phyloP scores from a whole-genome alignment of 1,139 yeast species.

The Debaryomyces coudertii region DNA sequence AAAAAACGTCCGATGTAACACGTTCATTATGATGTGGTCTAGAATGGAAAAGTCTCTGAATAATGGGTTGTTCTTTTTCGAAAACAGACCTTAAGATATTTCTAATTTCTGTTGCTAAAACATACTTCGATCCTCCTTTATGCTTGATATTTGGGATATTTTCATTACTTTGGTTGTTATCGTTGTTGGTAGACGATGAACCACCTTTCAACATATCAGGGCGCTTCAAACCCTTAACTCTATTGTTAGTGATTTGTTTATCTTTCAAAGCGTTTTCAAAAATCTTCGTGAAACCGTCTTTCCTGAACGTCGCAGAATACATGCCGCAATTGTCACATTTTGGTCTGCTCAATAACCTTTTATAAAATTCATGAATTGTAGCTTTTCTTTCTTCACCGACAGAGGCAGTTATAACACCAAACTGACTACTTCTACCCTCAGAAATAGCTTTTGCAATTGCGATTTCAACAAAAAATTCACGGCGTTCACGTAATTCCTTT shows the following conservation, averaged over 20 bases:
- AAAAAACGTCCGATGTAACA: constrained; percentile 85
- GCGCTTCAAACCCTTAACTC: constrained; percentile 77
- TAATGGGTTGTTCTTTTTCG: constrained; percentile 63
- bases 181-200: constrained; percentile 14
- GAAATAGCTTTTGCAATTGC: constrained; percentile 75
- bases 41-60: constrained; percentile 72
- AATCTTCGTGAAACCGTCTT: constrained; percentile 91
- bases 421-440: constrained; percentile 69
- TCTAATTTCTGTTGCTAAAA: constrained; percentile 84
- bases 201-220: constrained; percentile 63
- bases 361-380: constrained; percentile 75
- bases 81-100: constrained; percentile 77
- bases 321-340: constrained; percentile 95
- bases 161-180: constrained; percentile 20
- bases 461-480: constrained; percentile 71
- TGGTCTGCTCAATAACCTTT: constrained; percentile 69
- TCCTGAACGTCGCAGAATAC: constrained; percentile 92
- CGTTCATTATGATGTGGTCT: constrained; percentile 59
- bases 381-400: constrained; percentile 85
- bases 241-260: constrained; percentile 77
- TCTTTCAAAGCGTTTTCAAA: constrained; percentile 86
- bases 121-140: constrained; percentile 77
- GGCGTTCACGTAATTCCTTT: constrained; percentile 53
- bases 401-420: constrained; percentile 79
- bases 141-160: constrained; percentile 51